Percentiles rank a stretch among this genome's conserved stretches.
Evolutionary conservation across 768 basidiomycete species (phyloP).

Genomic region (Termitomyces titanicus): DNA sequence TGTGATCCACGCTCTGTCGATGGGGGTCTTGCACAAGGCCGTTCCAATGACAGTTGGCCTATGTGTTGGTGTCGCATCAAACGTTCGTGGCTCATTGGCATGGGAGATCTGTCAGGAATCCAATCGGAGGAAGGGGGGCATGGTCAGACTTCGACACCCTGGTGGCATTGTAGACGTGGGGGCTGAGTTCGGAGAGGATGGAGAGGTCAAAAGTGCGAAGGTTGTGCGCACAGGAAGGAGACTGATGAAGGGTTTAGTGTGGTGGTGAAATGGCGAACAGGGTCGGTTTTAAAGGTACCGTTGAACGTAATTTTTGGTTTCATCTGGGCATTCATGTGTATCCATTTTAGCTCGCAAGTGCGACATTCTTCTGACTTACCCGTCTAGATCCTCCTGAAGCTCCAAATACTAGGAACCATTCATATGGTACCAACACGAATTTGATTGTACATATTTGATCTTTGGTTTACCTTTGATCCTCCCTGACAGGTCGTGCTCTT

Average conservation of each 20-base stretch:
- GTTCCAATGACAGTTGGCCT: constrained; percentile 73
- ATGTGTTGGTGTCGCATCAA: constrained; percentile 63
- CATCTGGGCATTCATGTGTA: background rate
- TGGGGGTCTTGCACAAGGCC: constrained; percentile 70
- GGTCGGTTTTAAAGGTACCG: constrained; percentile 5
- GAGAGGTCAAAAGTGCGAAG: constrained; percentile 51
- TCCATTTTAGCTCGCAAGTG: background rate
- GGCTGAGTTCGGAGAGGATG: constrained; percentile 43
- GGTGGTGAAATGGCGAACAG: constrained; percentile 40
- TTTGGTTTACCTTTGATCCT: background rate
- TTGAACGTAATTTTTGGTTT: background rate
- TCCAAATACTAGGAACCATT: background rate
- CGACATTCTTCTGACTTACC: constrained; percentile 1
- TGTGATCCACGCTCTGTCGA: constrained; percentile 57
- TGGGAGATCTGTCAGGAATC: constrained; percentile 42
- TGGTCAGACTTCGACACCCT: constrained; percentile 59
- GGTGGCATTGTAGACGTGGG: constrained; percentile 68
- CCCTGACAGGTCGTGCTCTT: background rate
- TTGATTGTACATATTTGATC: background rate
- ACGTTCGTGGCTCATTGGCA: constrained; percentile 49
- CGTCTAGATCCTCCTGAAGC: background rate
- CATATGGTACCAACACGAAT: background rate
- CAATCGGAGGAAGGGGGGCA: constrained; percentile 12
- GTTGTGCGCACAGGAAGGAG: constrained; percentile 67
- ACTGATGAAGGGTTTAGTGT: constrained; percentile 69